phyloP scores from a whole-genome alignment of 371 early-diverging fungal species.

The Choanephora cucurbitarum region DNA sequence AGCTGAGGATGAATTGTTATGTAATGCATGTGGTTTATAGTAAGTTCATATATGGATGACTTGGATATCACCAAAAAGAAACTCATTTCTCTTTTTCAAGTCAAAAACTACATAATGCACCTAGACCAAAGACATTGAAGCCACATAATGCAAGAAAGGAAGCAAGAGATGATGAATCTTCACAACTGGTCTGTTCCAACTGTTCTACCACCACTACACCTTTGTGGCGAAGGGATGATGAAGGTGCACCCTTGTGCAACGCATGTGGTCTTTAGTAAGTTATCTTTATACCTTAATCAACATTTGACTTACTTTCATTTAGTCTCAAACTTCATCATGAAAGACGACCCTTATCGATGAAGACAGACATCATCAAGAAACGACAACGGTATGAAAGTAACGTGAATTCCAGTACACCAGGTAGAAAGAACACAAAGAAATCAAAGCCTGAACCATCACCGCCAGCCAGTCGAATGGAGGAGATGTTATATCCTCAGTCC shows the following conservation, averaged over 20 bases:
- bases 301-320: too few species aligned
- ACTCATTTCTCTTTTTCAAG: constrained; percentile 11
- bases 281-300: too few species aligned
- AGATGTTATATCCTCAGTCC: too few species aligned
- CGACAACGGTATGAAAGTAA: constrained; percentile 70
- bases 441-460: constrained; percentile 9
- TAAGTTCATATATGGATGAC: constrained; percentile 15
- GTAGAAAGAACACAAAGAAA: constrained; percentile 16
- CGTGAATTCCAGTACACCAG: constrained; percentile 2
- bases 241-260: constrained; percentile 87
- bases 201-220: constrained; percentile 90
- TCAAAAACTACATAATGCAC: constrained; percentile 74
- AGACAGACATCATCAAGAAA: constrained; percentile 79
- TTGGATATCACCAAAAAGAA: too few species aligned
- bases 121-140: constrained; percentile 59
- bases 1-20: constrained; percentile 78
- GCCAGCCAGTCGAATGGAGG: constrained; percentile 3
- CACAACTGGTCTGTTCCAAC: constrained; percentile 75
- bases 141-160: constrained; percentile 37
- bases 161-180: constrained; percentile 34
- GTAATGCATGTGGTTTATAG: constrained; percentile 96
- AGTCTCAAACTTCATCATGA: constrained; percentile 81
- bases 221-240: constrained; percentile 91
- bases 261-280: constrained; percentile 93
- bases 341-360: constrained; percentile 75